Evolutionary conservation across 225 moss, liverwort and hornwort genomes (phyloP).

Genomic region (Bryoerythrophyllum caledonicum): DNA sequence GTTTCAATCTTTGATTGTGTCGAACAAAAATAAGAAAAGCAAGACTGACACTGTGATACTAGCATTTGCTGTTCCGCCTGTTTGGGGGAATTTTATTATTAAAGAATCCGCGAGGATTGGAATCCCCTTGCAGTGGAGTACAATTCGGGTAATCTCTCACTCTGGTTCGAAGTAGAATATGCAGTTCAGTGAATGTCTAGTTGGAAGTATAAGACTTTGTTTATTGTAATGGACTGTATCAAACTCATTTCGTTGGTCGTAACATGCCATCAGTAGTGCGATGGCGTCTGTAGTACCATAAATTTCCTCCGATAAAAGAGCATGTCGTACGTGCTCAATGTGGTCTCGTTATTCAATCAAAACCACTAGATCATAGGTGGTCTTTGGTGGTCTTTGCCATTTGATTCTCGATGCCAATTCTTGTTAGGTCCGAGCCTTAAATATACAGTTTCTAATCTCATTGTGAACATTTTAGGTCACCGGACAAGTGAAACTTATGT

Average conservation of each 20-base stretch:
- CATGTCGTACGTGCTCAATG: slow-evolving; percentile 13
- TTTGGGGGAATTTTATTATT: slow-evolving; percentile 71
- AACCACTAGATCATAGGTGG: not conserved
- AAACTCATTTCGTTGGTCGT: not conserved
- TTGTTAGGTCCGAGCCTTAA: not conserved
- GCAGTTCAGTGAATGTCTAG: not conserved
- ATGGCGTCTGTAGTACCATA: not conserved
- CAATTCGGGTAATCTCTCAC: slow-evolving; percentile 67
- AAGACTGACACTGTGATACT: slow-evolving; percentile 78
- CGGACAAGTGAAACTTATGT: slow-evolving; percentile 47
- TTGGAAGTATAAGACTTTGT: not conserved
- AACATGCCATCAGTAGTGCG: not conserved
- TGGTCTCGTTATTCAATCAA: not conserved
- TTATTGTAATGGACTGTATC: not conserved
- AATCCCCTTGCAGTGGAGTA: slow-evolving; percentile 86
- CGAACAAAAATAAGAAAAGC: slow-evolving; percentile 66
- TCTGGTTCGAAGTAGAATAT: not conserved
- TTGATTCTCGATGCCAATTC: not conserved
- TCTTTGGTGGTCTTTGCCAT: not conserved
- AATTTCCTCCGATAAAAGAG: not conserved
- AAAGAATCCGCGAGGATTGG: slow-evolving; percentile 70
- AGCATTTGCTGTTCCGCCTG: slow-evolving; percentile 67
- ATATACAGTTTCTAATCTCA: slow-evolving; percentile 12
- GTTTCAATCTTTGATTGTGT: slow-evolving; percentile 56
- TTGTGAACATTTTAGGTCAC: slow-evolving; percentile 48